Conservation (phyloP, 805 yeast species). For the Myxozyma lipomycoides region DNA sequence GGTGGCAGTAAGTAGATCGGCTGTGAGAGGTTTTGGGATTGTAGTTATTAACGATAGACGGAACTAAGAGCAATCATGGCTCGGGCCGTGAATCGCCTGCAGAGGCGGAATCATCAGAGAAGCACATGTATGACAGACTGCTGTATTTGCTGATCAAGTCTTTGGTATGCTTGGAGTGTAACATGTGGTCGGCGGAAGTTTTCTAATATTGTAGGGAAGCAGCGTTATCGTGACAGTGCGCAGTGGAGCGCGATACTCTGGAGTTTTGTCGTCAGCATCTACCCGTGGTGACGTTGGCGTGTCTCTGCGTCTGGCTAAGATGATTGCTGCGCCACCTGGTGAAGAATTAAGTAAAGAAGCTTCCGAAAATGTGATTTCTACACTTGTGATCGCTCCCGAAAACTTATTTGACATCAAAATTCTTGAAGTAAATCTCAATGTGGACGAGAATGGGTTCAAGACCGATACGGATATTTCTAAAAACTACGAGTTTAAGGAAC, state of each 20-base stretch:
- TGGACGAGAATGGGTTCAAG: slow-evolving; percentile 47
- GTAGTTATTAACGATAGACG: no score
- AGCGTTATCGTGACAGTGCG: slow-evolving; percentile 55
- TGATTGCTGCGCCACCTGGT: slow-evolving; percentile 39
- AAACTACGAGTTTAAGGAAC: slow-evolving; percentile 46
- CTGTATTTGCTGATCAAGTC: slow-evolving; percentile 54
- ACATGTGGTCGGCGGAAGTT: neutral
- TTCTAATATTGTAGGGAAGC: slow-evolving; percentile 38
- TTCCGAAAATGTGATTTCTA: slow-evolving; percentile 42
- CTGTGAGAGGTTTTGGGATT: no score
- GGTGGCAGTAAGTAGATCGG: neutral
- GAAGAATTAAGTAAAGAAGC: slow-evolving; percentile 38
- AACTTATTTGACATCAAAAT: slow-evolving; percentile 53
- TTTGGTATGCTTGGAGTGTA: slow-evolving; percentile 37
- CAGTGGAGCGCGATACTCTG: slow-evolving; percentile 58
- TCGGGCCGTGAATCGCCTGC: slow-evolving; percentile 18
- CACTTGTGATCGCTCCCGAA: slow-evolving; percentile 46
- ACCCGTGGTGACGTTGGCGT: slow-evolving; percentile 52
- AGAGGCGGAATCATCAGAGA: slow-evolving; percentile 33
- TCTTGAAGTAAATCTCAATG: slow-evolving; percentile 40
- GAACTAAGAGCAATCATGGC: neutral
- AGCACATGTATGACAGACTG: slow-evolving; percentile 53
- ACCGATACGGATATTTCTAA: slow-evolving; percentile 85
- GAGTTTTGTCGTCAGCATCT: slow-evolving; percentile 50
- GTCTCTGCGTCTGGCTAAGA: slow-evolving; percentile 51